A percentile compares a stretch with the other conserved stretches of the same genome.
phyloP scores from a whole-genome alignment of 345 rosid genomes.

The Nephelium lappaceum region DNA sequence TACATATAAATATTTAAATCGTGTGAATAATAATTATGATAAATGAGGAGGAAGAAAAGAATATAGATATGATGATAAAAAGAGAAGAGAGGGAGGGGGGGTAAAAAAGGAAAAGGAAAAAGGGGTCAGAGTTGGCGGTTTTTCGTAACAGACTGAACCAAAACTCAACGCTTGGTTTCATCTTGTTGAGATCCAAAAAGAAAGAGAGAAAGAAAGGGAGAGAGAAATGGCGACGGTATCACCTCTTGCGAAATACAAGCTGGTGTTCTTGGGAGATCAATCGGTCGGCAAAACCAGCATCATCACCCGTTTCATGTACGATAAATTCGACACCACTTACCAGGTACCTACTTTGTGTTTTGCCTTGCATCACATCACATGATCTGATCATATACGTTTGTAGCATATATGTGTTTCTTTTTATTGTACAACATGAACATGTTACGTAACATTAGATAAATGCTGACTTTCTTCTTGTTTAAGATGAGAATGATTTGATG shows the following conservation, averaged over 20 bases:
- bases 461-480: not conserved
- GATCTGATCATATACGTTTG: not conserved
- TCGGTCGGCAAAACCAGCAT: conserved; percentile 90
- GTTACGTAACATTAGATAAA: too few relatives aligned
- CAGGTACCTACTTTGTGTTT: conserved; percentile 42
- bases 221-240: conserved; percentile 71
- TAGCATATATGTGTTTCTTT: too few relatives aligned
- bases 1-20: too few relatives aligned
- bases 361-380: not conserved
- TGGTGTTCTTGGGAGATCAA: conserved; percentile 86
- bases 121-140: conserved; percentile 40
- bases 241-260: conserved; percentile 81
- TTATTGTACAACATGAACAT: too few relatives aligned
- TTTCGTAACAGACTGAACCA: conserved; percentile 24
- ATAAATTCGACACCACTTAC: conserved; percentile 88
- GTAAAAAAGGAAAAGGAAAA: too few relatives aligned
- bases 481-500: not conserved
- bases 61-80: too few relatives aligned
- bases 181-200: conserved; percentile 35
- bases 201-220: not conserved
- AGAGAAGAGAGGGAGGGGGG: too few relatives aligned
- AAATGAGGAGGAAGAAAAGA: too few relatives aligned
- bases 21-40: too few relatives aligned
- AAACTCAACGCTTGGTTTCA: not conserved
- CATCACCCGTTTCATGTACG: conserved; percentile 96